Evolutionary conservation across 352 stramenopile species (phyloP), one percentile per base, ranked within the genome.

Genomic region (Phytophthora cactorum): DNA sequence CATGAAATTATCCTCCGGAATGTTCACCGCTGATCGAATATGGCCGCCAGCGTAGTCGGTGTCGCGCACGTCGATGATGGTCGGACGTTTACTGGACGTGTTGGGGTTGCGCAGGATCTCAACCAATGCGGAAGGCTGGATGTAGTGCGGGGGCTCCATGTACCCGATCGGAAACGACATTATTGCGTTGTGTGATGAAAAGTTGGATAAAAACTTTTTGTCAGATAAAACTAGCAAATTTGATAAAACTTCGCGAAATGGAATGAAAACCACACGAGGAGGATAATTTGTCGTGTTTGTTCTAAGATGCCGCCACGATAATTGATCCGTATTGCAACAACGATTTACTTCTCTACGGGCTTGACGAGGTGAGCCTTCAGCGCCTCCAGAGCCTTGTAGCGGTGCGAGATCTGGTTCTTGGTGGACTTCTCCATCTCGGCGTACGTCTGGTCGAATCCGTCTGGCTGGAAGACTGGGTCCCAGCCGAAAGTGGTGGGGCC

Each of bases 361-460:
- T 78, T 67, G 17, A 73, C 41, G 14, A 86, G 63, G 68, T 84
- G 73, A 8, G 60, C 29, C 53, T 72, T 81, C 32, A 96, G 77
- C 63, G 83, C 80, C 50, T 94, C 80, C 22, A 96, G 77, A 47
- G 85, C 84, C 65, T 90, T 90, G 85, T 85, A 95, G 50, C 92
- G 86, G 72, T 98, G 92, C 55, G 88, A 97, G 68, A 98, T 97
- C 46, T 74, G 75, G 82, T 98, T 97, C 79, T 98, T 98, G 15
- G 75, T 83, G 17, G 55, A 55, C 75, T 96, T 97, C 61, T 95
- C 84, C 89, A 98, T 91, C 76, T 98, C 90, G 39, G 90, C 92
- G 79, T 95, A 98, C 49, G 93, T 98, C 50, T 81, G 38, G 0
- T 86, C 76, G 62, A 78, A 95, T 52, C 90, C 93, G 15, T 95